phyloP scores from a whole-genome alignment of 2,329 filamentous ascomycete species.

The Aspergillus sclerotialis region DNA sequence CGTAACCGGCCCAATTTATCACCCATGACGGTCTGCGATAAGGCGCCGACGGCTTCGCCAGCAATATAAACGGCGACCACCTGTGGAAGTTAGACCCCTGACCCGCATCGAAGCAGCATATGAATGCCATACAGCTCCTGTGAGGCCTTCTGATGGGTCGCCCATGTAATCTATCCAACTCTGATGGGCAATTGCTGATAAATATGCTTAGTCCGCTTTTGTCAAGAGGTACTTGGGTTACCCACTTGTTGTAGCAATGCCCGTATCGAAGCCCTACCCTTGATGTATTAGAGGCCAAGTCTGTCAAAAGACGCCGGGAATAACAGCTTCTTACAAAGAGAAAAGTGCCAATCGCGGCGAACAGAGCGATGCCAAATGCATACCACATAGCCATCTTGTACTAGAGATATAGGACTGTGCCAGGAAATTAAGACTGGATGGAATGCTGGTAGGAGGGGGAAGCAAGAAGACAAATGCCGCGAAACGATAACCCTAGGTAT shows the following conservation, averaged over 20 bases:
- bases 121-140: constrained; percentile 41
- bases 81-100: constrained; percentile 15
- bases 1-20: constrained; percentile 48
- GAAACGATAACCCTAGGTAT: too few relatives aligned
- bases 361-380: constrained; percentile 47
- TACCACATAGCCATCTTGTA: constrained; percentile 37
- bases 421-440: too few relatives aligned
- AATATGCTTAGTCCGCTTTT: neutral
- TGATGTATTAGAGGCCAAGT: constrained; percentile 7
- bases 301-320: too few relatives aligned
- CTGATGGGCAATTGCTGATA: constrained; percentile 49
- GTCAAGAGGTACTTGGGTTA: constrained; percentile 2
- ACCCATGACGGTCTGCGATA: constrained; percentile 47
- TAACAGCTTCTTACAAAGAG: constrained; percentile 45
- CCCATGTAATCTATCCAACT: constrained; percentile 56
- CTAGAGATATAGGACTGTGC: too few relatives aligned
- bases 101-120: too few relatives aligned
- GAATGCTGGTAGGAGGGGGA: too few relatives aligned
- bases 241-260: constrained; percentile 53
- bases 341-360: constrained; percentile 54
- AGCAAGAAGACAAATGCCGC: neutral
- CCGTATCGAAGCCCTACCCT: constrained; percentile 52
- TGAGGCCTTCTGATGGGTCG: constrained; percentile 48
- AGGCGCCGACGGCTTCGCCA: constrained; percentile 50
- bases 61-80: constrained; percentile 55